Percentiles rank a stretch among this genome's conserved stretches.
Conservation (phyloP, 805 yeast species). For the Kuraishia molischiana region DNA sequence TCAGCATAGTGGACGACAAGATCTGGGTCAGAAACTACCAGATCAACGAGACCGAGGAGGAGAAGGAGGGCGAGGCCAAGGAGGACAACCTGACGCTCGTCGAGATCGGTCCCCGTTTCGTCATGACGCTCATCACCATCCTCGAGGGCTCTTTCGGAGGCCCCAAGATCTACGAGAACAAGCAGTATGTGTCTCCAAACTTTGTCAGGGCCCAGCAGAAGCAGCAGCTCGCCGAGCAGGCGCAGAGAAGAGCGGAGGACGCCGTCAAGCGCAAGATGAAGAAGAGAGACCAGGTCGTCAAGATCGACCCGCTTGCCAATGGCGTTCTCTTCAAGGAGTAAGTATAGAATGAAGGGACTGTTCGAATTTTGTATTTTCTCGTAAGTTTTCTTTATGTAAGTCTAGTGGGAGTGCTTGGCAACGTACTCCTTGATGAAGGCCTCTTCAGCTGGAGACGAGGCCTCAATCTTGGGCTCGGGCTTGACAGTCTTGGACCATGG, state of each 20-base stretch:
- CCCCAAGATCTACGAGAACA: slow-evolving; percentile 94
- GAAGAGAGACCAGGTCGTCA: slow-evolving; percentile 64
- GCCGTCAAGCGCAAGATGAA: slow-evolving; percentile 68
- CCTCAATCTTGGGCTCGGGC: slow-evolving; percentile 62
- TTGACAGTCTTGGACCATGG: slow-evolving; percentile 56
- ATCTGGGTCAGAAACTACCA: slow-evolving; percentile 95
- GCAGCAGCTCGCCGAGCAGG: slow-evolving; percentile 72
- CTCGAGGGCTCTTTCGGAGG: slow-evolving; percentile 97
- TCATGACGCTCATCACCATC: slow-evolving; percentile 81
- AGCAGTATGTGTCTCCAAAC: slow-evolving; percentile 94
- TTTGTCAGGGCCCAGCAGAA: slow-evolving; percentile 83
- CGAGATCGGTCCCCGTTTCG: slow-evolving; percentile 96
- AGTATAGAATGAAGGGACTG: neutral
- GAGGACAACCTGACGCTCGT: slow-evolving; percentile 64
- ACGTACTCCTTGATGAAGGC: slow-evolving; percentile 71
- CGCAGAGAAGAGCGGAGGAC: slow-evolving; percentile 69
- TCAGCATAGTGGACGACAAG: slow-evolving; percentile 85
- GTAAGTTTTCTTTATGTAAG: neutral
- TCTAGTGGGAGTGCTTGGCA: slow-evolving; percentile 23
- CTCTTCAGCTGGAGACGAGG: slow-evolving; percentile 82
- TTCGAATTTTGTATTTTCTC: too few relatives aligned
- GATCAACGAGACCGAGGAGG: slow-evolving; percentile 58
- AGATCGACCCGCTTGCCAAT: slow-evolving; percentile 77
- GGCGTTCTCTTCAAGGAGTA: slow-evolving; percentile 53
- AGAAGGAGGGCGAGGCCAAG: slow-evolving; percentile 33